A percentile compares a stretch with the other conserved stretches of the same genome.
phyloP scores from a whole-genome alignment of 805 yeast genomes.

The Trichomonascus vanleenenianus region DNA sequence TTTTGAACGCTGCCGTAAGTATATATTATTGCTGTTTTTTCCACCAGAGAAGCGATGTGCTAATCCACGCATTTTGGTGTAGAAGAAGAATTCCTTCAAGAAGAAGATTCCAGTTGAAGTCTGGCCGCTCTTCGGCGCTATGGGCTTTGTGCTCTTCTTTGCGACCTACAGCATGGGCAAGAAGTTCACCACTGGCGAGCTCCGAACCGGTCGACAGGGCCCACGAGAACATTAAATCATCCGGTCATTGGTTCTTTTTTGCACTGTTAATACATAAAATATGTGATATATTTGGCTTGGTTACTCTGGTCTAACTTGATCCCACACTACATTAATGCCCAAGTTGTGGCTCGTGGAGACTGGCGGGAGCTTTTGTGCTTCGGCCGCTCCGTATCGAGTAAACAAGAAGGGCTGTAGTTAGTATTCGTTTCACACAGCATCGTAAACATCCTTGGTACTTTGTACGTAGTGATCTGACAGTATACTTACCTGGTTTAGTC shows the following conservation, averaged over 20 bases:
- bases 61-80: neutral
- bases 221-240: neutral
- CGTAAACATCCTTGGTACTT: neutral
- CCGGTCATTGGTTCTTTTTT: neutral
- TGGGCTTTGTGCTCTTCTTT: slow-evolving; percentile 21
- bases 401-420: neutral
- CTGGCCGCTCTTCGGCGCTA: slow-evolving; percentile 24
- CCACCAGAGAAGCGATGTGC: neutral
- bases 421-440: neutral
- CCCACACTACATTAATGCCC: too few species aligned
- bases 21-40: neutral
- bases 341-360: too few species aligned
- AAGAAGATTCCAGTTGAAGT: slow-evolving; percentile 24
- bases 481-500: slow-evolving; percentile 14
- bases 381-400: too few species aligned
- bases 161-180: slow-evolving; percentile 18
- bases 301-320: slow-evolving; percentile 4
- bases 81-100: slow-evolving; percentile 4
- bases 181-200: slow-evolving; percentile 19
- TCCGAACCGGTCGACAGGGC: slow-evolving; percentile 21
- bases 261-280: slow-evolving; percentile 1
- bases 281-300: neutral
- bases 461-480: neutral
- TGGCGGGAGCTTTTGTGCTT: too few species aligned
- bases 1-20: slow-evolving; percentile 21